A percentile compares a stretch with the other conserved stretches of the same genome.
Evolutionary conservation across 805 yeast genomes (phyloP).

Genomic region (Myxozyma neotropica): DNA sequence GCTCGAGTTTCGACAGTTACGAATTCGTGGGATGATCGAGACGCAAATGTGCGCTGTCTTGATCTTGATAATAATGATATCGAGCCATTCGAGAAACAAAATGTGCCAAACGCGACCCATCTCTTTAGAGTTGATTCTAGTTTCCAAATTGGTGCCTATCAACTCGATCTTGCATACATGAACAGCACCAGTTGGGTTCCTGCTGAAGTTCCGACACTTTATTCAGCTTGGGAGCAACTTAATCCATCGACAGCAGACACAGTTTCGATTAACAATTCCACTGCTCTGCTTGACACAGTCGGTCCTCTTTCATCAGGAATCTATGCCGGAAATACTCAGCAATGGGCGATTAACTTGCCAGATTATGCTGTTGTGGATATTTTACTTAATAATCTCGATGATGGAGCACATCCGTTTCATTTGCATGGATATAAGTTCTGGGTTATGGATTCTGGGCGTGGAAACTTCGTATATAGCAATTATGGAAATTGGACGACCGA

Average conservation of each 20-base stretch:
- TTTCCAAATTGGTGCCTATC: slow-evolving; percentile 43
- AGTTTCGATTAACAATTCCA: slow-evolving; percentile 3
- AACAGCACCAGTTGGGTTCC: slow-evolving; percentile 37
- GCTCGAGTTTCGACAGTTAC: not conserved
- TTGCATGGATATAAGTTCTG: slow-evolving; percentile 89
- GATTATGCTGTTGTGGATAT: slow-evolving; percentile 64
- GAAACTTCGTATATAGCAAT: slow-evolving; percentile 46
- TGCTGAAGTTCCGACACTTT: slow-evolving; percentile 30
- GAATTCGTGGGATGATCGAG: slow-evolving; percentile 33
- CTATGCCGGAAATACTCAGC: slow-evolving; percentile 31
- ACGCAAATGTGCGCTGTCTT: slow-evolving; percentile 37
- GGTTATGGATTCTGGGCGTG: slow-evolving; percentile 61
- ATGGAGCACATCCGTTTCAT: slow-evolving; percentile 93
- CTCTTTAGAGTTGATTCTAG: slow-evolving; percentile 41
- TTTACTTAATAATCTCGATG: slow-evolving; percentile 71
- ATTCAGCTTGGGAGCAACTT: slow-evolving; percentile 26
- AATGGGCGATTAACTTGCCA: slow-evolving; percentile 42
- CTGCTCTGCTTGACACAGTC: not conserved
- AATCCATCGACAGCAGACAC: slow-evolving; percentile 2
- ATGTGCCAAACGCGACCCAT: slow-evolving; percentile 42
- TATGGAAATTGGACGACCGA: slow-evolving; percentile 50
- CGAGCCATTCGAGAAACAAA: slow-evolving; percentile 32
- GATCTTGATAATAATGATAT: slow-evolving; percentile 37
- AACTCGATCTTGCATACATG: slow-evolving; percentile 41
- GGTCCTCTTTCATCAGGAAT: slow-evolving; percentile 21